phyloP scores from a whole-genome alignment of 1,284 basidiomycete species.

The Fomitopsis betulina region DNA sequence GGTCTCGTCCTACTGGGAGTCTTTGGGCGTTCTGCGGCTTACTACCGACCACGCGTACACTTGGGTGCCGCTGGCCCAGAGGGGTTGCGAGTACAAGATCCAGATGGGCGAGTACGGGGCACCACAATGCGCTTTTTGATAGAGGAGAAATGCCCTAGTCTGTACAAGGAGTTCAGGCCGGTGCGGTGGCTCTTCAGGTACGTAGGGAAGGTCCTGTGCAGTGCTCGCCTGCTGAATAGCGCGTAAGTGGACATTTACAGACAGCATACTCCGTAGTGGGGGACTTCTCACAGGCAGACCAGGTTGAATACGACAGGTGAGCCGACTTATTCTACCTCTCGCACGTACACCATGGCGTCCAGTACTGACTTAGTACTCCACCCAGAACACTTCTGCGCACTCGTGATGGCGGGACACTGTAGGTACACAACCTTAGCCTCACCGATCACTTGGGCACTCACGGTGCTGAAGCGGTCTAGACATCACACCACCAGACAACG shows the following conservation, averaged over 20 bases:
- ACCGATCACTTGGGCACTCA: not conserved
- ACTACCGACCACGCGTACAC: not conserved
- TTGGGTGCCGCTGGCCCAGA: not conserved
- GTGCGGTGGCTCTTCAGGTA: conserved; percentile 56
- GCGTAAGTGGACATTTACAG: conserved; percentile 62
- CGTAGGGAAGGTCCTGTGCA: not conserved
- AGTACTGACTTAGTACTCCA: not conserved
- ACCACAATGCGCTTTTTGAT: conserved; percentile 32
- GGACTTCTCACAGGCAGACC: conserved; percentile 71
- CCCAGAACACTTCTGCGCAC: conserved; percentile 55
- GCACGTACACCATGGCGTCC: no score
- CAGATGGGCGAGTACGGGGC: not conserved
- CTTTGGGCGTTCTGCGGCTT: no score
- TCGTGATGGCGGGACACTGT: conserved; percentile 72
- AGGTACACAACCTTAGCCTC: conserved; percentile 19
- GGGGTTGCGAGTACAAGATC: not conserved
- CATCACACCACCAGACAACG: conserved; percentile 56
- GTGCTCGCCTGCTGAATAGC: not conserved
- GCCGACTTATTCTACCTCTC: conserved; percentile 10
- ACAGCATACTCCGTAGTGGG: conserved; percentile 66
- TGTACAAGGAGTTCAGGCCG: conserved; percentile 51
- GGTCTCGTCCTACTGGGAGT: no score
- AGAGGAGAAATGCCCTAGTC: conserved; percentile 51
- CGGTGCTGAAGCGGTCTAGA: conserved; percentile 56
- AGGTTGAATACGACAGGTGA: conserved; percentile 66